Evolutionary conservation across 495 filamentous ascomycete species (phyloP).

Genomic region (Tirmania nivea): DNA sequence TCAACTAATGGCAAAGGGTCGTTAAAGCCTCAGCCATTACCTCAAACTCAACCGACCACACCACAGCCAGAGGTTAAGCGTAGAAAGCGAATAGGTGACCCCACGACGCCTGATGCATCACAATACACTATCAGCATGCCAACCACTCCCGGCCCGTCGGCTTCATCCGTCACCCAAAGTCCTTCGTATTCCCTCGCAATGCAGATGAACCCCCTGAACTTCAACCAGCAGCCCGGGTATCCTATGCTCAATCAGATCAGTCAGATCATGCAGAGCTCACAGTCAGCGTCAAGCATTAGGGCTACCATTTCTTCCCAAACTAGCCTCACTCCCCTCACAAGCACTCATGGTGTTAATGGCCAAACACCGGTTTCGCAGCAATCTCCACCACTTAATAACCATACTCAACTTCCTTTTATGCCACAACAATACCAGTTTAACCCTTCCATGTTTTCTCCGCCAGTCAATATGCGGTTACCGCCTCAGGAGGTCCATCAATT

Average conservation of each 20-base stretch:
- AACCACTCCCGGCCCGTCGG: slow-evolving; percentile 5
- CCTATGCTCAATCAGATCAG: slow-evolving; percentile 10
- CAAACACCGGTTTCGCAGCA: background rate
- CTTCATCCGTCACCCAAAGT: background rate
- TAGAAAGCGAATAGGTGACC: background rate
- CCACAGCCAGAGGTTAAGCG: slow-evolving; percentile 6
- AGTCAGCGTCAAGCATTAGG: background rate
- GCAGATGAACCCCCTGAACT: slow-evolving; percentile 11
- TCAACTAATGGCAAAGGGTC: slow-evolving; percentile 16
- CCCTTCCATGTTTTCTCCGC: background rate
- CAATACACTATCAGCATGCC: background rate
- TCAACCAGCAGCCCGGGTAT: slow-evolving; percentile 5
- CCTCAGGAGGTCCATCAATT: background rate
- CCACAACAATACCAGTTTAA: background rate
- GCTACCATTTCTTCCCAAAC: background rate
- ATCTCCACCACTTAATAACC: background rate
- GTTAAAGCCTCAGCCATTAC: slow-evolving; percentile 3
- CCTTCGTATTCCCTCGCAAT: slow-evolving; percentile 3
- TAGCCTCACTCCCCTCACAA: background rate
- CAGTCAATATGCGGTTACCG: background rate
- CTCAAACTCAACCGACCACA: slow-evolving; percentile 1
- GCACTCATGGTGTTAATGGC: no score
- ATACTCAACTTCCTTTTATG: background rate
- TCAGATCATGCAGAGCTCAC: background rate
- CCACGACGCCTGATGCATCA: background rate